Percentiles rank a stretch among this genome's conserved stretches.
These are phyloP conservation scores for Colletotrichum cordylinicola DNA, from an alignment of 2,329 filamentous ascomycete genomes.

Conservation along the genomic window DNA sequence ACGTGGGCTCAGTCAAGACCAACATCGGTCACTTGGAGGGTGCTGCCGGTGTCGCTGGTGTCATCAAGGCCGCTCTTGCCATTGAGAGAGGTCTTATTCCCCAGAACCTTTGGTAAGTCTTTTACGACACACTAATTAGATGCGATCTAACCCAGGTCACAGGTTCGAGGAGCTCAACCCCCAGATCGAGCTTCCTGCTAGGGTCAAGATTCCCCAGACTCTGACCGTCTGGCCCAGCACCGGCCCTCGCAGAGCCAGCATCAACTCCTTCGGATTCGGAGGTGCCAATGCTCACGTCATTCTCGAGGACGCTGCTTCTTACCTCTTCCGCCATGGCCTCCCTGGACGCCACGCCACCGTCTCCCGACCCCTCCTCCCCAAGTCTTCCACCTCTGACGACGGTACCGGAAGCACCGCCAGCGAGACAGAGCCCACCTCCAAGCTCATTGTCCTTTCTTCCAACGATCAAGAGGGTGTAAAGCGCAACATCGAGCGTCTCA, in stretches of 20 bases:
- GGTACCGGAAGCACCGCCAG: neutral
- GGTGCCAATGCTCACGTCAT: slow-evolving; percentile 51
- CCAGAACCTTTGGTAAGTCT: slow-evolving; percentile 38
- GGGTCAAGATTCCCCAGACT: slow-evolving; percentile 8
- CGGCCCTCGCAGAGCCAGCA: slow-evolving; percentile 28
- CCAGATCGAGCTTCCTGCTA: slow-evolving; percentile 26
- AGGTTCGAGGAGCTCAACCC: slow-evolving; percentile 29
- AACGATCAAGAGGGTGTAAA: slow-evolving; percentile 41
- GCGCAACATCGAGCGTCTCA: slow-evolving; percentile 40
- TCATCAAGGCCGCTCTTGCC: slow-evolving; percentile 57
- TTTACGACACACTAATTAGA: neutral
- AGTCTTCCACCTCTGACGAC: neutral
- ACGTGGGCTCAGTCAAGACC: slow-evolving; percentile 59
- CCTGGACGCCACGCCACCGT: slow-evolving; percentile 3
- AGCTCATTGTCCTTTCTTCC: slow-evolving; percentile 47
- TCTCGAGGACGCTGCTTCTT: slow-evolving; percentile 31
- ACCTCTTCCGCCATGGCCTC: slow-evolving; percentile 5
- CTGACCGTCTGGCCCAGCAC: slow-evolving; percentile 1
- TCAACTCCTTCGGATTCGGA: slow-evolving; percentile 51
- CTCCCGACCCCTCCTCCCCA: neutral
- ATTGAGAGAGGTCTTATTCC: slow-evolving; percentile 57
- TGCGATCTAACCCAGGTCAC: neutral
- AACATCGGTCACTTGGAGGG: slow-evolving; percentile 61
- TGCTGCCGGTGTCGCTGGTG: slow-evolving; percentile 54
- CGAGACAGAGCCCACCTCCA: slow-evolving; percentile 17